These are phyloP conservation scores for Penicillium sp. DNA, from an alignment of 2,329 filamentous ascomycete genomes.

Conservation along the genomic window DNA sequence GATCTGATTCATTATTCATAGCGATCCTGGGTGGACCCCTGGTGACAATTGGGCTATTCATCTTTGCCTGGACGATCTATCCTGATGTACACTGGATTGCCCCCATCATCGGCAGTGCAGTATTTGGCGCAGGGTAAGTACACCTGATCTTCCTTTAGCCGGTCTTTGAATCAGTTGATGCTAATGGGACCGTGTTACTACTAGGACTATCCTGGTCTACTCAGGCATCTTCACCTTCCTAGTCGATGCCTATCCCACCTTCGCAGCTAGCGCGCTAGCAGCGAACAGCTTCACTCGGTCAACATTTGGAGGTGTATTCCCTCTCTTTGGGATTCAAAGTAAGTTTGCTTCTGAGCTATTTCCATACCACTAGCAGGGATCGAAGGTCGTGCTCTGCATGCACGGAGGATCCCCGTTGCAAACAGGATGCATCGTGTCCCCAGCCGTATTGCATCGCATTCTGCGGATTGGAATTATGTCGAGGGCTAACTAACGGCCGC, in stretches of 20 bases:
- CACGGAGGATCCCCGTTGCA: slow-evolving; percentile 4
- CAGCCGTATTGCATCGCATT: slow-evolving; percentile 3
- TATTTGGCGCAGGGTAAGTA: slow-evolving; percentile 67
- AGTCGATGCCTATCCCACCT: slow-evolving; percentile 55
- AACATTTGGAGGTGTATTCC: slow-evolving; percentile 72
- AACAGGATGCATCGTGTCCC: slow-evolving; percentile 8
- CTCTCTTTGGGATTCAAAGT: slow-evolving; percentile 63
- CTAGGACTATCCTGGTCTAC: slow-evolving; percentile 70
- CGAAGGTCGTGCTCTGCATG: slow-evolving; percentile 14
- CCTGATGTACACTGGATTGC: slow-evolving; percentile 67
- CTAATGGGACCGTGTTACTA: slow-evolving; percentile 19
- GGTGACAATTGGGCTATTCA: slow-evolving; percentile 76
- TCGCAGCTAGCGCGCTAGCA: slow-evolving; percentile 61
- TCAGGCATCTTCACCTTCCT: slow-evolving; percentile 84
- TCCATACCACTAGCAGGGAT: background rate
- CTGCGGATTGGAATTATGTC: background rate
- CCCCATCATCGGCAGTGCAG: slow-evolving; percentile 64
- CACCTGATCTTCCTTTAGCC: slow-evolving; percentile 6
- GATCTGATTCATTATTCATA: slow-evolving; percentile 13
- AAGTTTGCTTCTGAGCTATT: slow-evolving; percentile 20
- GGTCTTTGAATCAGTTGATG: slow-evolving; percentile 13
- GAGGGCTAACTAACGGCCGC: slow-evolving; percentile 18
- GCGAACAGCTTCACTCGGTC: slow-evolving; percentile 78
- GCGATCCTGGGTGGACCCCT: slow-evolving; percentile 67
- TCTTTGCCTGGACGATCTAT: slow-evolving; percentile 83